Evolutionary conservation across 2,329 filamentous ascomycete genomes (phyloP), one percentile per base, ranked within the genome.

Genomic region (Aspergillus ruber): DNA sequence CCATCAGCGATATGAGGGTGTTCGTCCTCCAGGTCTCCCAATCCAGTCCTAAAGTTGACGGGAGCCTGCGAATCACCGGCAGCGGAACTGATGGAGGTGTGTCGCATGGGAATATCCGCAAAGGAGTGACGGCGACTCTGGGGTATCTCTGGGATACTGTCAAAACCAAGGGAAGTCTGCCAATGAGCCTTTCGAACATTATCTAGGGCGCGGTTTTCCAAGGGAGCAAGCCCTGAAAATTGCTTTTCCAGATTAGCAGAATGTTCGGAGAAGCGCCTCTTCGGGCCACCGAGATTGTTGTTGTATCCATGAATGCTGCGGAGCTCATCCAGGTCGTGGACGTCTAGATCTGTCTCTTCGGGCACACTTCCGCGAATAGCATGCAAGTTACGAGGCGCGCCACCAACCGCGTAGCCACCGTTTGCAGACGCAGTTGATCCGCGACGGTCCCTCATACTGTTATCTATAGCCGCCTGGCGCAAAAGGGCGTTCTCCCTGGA

Each of bases 71-170:
- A 17, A 39, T 20, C 36, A 39, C 71, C 65, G 57, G 65, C 55
- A 50, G 65, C 59, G 44, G 70, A 64, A 45, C 68, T 61, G 43
- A 74, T 62, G 9, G 74, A 75, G 23, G 61, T 59, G 45, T 76
- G 70, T 38, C 74, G 67, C 32, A 73, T 70, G 9, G 74, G 72
- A 39, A 76, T 70, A 51, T 76, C 74, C 23, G 74, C 74, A 49
- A 77, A 76, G 13, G 74, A 76, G 56, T 77, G 74, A 17, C 74
- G 72, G 33, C 74, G 71, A 52, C 74, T 76, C 53, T 76, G 74
- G 25, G 74, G 68, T 20, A 70, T 61, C 50, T 76, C 74, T 29
- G 64, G 57, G 39, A 73, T 61, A 46, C 71, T 63, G 21, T 72
- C 70, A 56, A 76, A 76, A 10, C 72, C 73, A 23, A 76, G 67